These are phyloP conservation scores for Flagelloscypha sp. DNA, from an alignment of 768 basidiomycete genomes.

Conservation along the genomic window DNA sequence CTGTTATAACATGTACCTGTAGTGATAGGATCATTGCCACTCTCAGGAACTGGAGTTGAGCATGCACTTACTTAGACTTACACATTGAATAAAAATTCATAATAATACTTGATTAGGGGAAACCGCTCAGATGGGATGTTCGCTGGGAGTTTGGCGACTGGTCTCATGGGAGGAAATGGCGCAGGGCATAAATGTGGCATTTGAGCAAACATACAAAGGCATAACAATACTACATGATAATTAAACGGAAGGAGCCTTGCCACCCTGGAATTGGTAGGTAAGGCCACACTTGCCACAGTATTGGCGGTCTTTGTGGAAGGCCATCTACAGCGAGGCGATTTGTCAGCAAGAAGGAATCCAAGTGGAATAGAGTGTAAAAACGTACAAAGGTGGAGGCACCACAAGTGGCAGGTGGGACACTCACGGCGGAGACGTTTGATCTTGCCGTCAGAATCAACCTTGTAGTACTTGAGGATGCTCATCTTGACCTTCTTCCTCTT, in stretches of 20 bases:
- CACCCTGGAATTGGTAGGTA: constrained; percentile 79
- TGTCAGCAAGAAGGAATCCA: neutral
- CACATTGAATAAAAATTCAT: too few relatives aligned
- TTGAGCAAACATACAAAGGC: too few relatives aligned
- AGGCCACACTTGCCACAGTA: constrained; percentile 94
- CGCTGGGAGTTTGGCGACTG: too few relatives aligned
- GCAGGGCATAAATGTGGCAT: too few relatives aligned
- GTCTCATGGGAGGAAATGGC: too few relatives aligned
- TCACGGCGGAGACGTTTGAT: constrained; percentile 98
- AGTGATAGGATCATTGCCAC: too few relatives aligned
- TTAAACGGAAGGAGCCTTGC: constrained; percentile 61
- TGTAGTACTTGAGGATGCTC: constrained; percentile 99
- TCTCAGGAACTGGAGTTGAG: too few relatives aligned
- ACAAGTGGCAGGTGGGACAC: constrained; percentile 72
- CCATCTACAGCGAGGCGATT: constrained; percentile 60
- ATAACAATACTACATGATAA: too few relatives aligned
- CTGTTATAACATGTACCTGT: too few relatives aligned
- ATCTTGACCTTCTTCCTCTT: constrained; percentile 99
- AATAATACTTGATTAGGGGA: too few relatives aligned
- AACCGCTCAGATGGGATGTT: too few relatives aligned
- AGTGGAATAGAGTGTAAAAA: constrained; percentile 5
- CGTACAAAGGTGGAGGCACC: constrained; percentile 81
- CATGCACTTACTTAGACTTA: too few relatives aligned
- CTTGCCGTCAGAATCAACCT: constrained; percentile 98
- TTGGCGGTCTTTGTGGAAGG: constrained; percentile 96